A percentile compares a stretch with the other conserved stretches of the same genome.
Conservation (phyloP, 352 stramenopile species). For the Phytophthora pseudosyringae region DNA sequence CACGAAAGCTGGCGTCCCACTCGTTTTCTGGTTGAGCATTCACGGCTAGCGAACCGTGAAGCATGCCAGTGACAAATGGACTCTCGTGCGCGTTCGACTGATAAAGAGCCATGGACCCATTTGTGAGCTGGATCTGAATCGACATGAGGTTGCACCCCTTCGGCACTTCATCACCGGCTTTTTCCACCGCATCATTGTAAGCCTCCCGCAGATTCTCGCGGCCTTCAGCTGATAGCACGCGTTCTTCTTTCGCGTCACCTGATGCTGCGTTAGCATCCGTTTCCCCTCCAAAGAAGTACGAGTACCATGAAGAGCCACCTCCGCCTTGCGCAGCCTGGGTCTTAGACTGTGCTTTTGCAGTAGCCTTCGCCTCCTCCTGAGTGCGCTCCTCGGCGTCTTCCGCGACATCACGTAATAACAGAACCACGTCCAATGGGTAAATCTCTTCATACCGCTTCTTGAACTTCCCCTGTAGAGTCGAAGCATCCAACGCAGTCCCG, state of each 20-base stretch:
- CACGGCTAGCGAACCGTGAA: conserved; percentile 59
- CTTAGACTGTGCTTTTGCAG: conserved; percentile 25
- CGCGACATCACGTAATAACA: conserved; percentile 62
- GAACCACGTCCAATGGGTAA: conserved; percentile 75
- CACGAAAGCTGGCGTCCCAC: conserved; percentile 64
- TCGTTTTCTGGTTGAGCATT: conserved; percentile 74
- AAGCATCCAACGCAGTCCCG: conserved; percentile 39
- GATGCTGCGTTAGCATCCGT: conserved; percentile 5
- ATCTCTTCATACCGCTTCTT: conserved; percentile 61
- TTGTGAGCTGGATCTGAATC: conserved; percentile 66
- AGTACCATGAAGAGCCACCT: conserved; percentile 69
- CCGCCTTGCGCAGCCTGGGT: conserved; percentile 25
- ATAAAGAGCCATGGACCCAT: conserved; percentile 61
- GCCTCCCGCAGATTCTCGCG: conserved; percentile 72
- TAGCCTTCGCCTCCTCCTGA: conserved; percentile 37
- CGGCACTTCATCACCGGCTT: conserved; percentile 58
- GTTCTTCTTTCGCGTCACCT: conserved; percentile 36
- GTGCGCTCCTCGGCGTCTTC: conserved; percentile 63
- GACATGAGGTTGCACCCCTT: conserved; percentile 73
- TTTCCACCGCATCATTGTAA: conserved; percentile 74
- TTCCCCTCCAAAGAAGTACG: conserved; percentile 76
- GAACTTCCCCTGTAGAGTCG: conserved; percentile 49
- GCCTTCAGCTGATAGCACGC: conserved; percentile 69
- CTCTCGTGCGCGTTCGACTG: conserved; percentile 47
- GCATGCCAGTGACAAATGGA: conserved; percentile 53